A percentile compares a stretch with the other conserved stretches of the same genome.
Evolutionary conservation across 306 rosid species (phyloP).

Genomic region (Rosa lucieae): DNA sequence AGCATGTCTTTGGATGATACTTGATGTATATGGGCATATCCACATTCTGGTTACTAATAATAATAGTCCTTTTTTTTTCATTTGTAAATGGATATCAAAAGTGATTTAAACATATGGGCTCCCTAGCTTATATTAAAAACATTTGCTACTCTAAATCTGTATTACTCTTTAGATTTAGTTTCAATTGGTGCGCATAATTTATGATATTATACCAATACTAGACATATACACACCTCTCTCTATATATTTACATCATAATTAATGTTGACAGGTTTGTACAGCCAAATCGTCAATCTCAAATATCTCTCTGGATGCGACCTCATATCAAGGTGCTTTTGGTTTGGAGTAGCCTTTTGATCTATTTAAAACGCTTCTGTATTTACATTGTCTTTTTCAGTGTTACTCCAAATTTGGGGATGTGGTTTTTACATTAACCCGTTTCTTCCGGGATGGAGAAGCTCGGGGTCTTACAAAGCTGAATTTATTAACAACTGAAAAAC

Average conservation of each 20-base stretch:
- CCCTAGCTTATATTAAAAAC: too few relatives aligned
- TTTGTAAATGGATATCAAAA: too few relatives aligned
- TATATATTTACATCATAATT: neutral
- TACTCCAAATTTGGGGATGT: conserved; percentile 84
- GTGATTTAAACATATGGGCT: too few relatives aligned
- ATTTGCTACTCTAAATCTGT: too few relatives aligned
- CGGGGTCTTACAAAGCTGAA: conserved; percentile 54
- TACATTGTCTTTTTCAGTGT: conserved; percentile 45
- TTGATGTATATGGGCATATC: neutral
- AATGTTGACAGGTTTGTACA: conserved; percentile 62
- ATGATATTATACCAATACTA: conserved; percentile 12
- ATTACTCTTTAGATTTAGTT: neutral
- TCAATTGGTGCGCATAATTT: neutral
- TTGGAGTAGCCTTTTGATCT: conserved; percentile 21
- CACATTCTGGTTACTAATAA: neutral
- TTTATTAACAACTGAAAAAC: conserved; percentile 44
- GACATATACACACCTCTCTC: neutral
- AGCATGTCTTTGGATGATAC: neutral
- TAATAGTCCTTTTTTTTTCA: too few relatives aligned
- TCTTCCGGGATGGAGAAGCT: conserved; percentile 71
- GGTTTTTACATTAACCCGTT: conserved; percentile 75
- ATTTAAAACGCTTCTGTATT: conserved; percentile 22
- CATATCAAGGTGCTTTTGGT: conserved; percentile 68
- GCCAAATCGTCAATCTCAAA: conserved; percentile 77
- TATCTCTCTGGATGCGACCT: conserved; percentile 93